Base-by-base conservation (phyloP, 2,329 filamentous ascomycete genomes). In the Cladophialophora yegresii region DNA sequence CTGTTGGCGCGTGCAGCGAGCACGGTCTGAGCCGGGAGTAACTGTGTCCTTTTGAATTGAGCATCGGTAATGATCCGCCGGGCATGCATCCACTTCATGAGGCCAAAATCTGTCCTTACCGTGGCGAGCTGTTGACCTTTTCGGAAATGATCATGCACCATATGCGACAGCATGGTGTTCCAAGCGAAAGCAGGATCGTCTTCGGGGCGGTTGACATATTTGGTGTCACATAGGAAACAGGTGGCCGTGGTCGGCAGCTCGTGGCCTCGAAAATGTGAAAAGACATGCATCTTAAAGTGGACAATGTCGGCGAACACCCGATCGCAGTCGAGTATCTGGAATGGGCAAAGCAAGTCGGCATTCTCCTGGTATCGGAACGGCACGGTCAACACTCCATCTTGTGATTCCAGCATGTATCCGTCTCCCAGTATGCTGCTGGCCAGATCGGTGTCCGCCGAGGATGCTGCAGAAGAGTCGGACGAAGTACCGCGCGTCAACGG, bases 1-100 rank as follows among this genome's bases (percentile, higher is more conserved):
- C 63, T 54, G 32, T 64, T 43, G 32, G 47, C 43, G 10, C 51
- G 57, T 16, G 57, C 53, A 3, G 70, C 69, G 7, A 71, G 58
- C 4, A 64, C 30, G 20, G 64, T 69, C 20, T 76, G 75, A 7
- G 73, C 71, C 2, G 77, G 75, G 20, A 74, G 72, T 56, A 80
- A 70, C 67, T 81, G 79, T 66, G 79, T 74, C 26, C 75, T 73
- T 68, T 78, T 80, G 67, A 80, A 77, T 64, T 80, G 76, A 13
- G 77, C 76, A 20, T 76, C 75, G 12, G 73, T 76, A 64, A 81
- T 80, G 58, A 81, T 73, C 32, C 77, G 73, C 58, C 74, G 67
- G 20, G 73, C 73, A 65, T 78, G 81, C 61, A 81, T 74, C 70
- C 79, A 79, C 58, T 75, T 76, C 78, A 81, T 79, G 13, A 81